Evolutionary conservation across 2,329 filamentous ascomycete genomes (phyloP), one percentile per base, ranked within the genome.

Genomic region (Colletotrichum shisoi): DNA sequence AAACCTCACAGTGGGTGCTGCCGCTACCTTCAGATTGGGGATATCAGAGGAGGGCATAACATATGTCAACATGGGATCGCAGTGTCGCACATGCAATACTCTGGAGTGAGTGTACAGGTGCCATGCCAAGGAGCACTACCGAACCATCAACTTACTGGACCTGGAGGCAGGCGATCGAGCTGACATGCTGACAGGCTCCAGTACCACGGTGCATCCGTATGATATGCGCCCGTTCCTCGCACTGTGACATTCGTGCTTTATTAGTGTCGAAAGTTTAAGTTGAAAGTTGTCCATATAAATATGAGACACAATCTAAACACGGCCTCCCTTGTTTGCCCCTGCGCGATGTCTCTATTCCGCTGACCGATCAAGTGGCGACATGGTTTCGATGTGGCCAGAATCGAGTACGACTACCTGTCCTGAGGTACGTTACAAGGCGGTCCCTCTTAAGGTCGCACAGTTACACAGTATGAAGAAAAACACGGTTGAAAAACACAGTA

Each of bases 311-410:
- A n/a, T n/a, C 31, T 15, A 24, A 8, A 37, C 60, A 63, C 53
- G 31, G 46, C 40, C 60, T 63, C 63, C 60, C 60, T 67, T 57
- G 46, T 37, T n/a, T 51, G 49, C 62, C 62, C 56, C 57, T 46
- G 46, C 39, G 52, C 46, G 3, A n/a, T 57, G 46, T 49, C 49
- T 49, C 27, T 27, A 19, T 52, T 53, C 27, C 11, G n/a, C 27
- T n/a, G 11, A 37, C 21, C 17, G 44, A 15, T n/a, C 15, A 6
- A 5, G 24, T 17, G 15, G 21, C n/a, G 31, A 34, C 8, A 34
- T 34, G 8, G 31, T 34, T 34, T 9, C 31, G 31, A 9, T 34
- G 31, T 34, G 8, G 31, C 31, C 31, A 31, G 54, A 24, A 24
- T 57, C 37, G 31, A 21, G 51, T 40, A 57, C 21, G 7, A 34